A percentile compares a stretch with the other conserved stretches of the same genome.
Evolutionary conservation across 257 asterid species (phyloP).

Genomic region (Gentiana straminea): DNA sequence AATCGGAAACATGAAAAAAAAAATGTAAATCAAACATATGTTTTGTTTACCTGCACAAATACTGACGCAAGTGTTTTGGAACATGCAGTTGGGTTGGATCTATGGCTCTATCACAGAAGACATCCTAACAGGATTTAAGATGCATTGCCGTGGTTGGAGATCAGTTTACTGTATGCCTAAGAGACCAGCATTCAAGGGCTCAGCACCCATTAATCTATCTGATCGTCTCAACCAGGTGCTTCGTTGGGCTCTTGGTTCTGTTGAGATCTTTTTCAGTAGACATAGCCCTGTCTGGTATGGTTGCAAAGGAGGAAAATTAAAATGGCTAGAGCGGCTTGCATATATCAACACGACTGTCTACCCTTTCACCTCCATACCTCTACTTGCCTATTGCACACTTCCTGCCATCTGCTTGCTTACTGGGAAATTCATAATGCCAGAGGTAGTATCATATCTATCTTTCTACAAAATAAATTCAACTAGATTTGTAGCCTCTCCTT

Average conservation of each 20-base stretch:
- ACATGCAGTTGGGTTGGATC: constrained; percentile 87
- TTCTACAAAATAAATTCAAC: background rate
- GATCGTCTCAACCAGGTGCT: constrained; percentile 95
- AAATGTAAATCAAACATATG: background rate
- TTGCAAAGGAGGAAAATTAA: constrained; percentile 67
- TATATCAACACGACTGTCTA: constrained; percentile 76
- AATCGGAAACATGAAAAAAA: too few species aligned
- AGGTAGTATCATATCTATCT: constrained; percentile 31
- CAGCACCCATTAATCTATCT: constrained; percentile 87
- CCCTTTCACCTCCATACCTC: constrained; percentile 86
- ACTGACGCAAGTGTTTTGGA: constrained; percentile 8
- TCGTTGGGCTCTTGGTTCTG: constrained; percentile 93
- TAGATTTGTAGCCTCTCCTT: too few species aligned
- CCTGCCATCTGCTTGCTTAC: constrained; percentile 91
- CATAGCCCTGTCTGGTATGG: constrained; percentile 89
- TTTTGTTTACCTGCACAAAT: background rate
- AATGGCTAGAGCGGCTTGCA: constrained; percentile 84
- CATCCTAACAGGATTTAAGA: constrained; percentile 89
- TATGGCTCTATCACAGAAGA: constrained; percentile 95
- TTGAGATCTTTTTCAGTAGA: constrained; percentile 82
- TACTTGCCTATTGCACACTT: constrained; percentile 83
- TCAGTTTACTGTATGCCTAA: constrained; percentile 87
- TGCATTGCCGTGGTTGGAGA: constrained; percentile 98
- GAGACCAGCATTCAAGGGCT: constrained; percentile 77
- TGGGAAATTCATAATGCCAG: constrained; percentile 89